A percentile compares a stretch with the other conserved stretches of the same genome.
Evolutionary conservation across 257 asterid species (phyloP).

Genomic region (Osmanthus fragrans): DNA sequence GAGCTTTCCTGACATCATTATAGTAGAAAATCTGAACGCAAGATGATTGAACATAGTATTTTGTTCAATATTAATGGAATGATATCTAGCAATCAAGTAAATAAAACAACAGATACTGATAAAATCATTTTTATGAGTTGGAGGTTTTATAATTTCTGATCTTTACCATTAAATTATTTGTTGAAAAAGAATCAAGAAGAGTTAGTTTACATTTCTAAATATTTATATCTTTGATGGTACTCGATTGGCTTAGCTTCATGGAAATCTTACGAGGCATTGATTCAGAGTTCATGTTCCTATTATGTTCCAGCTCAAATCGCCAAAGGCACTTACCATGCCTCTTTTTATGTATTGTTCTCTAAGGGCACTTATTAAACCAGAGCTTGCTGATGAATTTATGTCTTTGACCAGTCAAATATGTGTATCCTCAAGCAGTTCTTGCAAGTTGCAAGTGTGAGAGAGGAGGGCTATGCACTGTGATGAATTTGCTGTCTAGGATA

Average conservation of each 20-base stretch:
- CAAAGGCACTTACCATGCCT: background rate
- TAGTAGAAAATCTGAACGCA: background rate
- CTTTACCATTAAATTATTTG: background rate
- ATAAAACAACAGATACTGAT: background rate
- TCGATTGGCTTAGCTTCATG: background rate
- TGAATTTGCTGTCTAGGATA: background rate
- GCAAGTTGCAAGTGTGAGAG: background rate
- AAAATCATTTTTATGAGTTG: background rate
- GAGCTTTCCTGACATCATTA: slow-evolving; percentile 9
- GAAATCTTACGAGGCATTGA: background rate
- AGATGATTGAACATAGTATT: background rate
- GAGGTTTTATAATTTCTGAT: background rate
- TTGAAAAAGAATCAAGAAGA: background rate
- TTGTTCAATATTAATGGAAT: background rate
- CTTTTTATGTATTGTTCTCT: background rate
- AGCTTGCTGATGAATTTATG: background rate
- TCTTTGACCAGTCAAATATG: background rate
- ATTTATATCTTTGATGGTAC: background rate
- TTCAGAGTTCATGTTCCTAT: background rate
- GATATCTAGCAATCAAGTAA: background rate
- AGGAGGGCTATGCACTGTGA: background rate
- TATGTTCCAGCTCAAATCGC: background rate
- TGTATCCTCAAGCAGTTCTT: background rate
- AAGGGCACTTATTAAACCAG: background rate
- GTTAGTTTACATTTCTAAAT: background rate